A percentile compares a stretch with the other conserved stretches of the same genome.
These are phyloP conservation scores for Xenosphaeropsis pyriputrescens DNA, from an alignment of 2,329 filamentous ascomycete genomes.

Conservation along the genomic window DNA sequence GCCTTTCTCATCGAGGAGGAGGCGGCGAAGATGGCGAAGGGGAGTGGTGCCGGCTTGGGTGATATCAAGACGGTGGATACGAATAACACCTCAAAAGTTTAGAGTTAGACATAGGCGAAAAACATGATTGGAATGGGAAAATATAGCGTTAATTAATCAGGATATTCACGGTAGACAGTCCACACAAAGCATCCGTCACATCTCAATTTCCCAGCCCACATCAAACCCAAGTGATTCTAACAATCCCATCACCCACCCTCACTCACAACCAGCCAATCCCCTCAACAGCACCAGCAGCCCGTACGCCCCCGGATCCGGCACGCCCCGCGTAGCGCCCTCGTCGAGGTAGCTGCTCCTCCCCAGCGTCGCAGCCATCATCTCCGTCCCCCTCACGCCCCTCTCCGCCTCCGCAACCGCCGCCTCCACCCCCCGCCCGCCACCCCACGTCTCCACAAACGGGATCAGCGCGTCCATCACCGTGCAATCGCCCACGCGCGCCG, in stretches of 20 bases:
- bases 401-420: constrained; percentile 30
- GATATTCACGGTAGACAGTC: no score
- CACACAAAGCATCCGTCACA: no score
- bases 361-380: constrained; percentile 36
- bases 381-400: constrained; percentile 31
- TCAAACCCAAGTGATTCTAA: no score
- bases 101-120: no score
- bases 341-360: constrained; percentile 38
- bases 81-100: no score
- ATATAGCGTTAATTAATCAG: no score
- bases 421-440: constrained; percentile 24
- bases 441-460: constrained; percentile 16
- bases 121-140: no score
- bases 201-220: no score
- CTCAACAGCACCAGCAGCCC: constrained; percentile 24
- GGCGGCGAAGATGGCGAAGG: constrained; percentile 11
- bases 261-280: no score
- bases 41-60: no score
- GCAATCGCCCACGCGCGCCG: constrained; percentile 15
- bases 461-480: constrained; percentile 18
- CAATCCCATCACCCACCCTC: no score
- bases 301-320: constrained; percentile 39
- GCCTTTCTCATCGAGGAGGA: constrained; percentile 27
- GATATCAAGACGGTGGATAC: no score
- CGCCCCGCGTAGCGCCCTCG: constrained; percentile 28